Conservation (phyloP, 441 rosid species). For the Adansonia gregorii region DNA sequence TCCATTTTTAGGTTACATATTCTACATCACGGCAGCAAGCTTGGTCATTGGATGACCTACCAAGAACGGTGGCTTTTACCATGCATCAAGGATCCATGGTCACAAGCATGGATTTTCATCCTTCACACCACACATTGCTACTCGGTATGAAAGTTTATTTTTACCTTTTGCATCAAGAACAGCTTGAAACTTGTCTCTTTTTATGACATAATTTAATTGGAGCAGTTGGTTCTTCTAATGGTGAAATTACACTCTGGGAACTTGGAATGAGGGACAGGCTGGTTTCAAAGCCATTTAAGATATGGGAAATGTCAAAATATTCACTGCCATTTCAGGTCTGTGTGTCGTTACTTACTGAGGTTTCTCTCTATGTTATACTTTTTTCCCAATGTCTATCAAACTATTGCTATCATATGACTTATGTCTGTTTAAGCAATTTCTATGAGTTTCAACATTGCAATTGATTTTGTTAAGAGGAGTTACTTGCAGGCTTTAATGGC, state of each 20-base stretch:
- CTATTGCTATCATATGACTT: neutral
- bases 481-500: conserved; percentile 54
- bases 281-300: conserved; percentile 77
- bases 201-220: conserved; percentile 38
- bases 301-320: conserved; percentile 60
- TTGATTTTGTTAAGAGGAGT: conserved; percentile 27
- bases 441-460: conserved; percentile 23
- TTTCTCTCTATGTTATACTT: neutral
- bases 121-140: conserved; percentile 64
- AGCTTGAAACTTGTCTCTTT: conserved; percentile 17
- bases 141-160: conserved; percentile 56
- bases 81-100: conserved; percentile 74
- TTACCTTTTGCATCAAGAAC: neutral
- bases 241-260: conserved; percentile 89
- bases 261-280: conserved; percentile 59
- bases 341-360: conserved; percentile 22
- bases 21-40: conserved; percentile 60
- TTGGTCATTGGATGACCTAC: conserved; percentile 82
- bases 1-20: conserved; percentile 63
- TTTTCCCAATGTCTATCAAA: neutral
- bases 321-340: conserved; percentile 72
- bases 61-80: conserved; percentile 67
- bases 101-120: conserved; percentile 91
- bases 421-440: conserved; percentile 8
- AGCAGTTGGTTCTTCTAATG: conserved; percentile 79